Evolutionary conservation across 2,329 filamentous ascomycete genomes (phyloP), one percentile per base, ranked within the genome.

Genomic region (Tolypocladium nubicola): DNA sequence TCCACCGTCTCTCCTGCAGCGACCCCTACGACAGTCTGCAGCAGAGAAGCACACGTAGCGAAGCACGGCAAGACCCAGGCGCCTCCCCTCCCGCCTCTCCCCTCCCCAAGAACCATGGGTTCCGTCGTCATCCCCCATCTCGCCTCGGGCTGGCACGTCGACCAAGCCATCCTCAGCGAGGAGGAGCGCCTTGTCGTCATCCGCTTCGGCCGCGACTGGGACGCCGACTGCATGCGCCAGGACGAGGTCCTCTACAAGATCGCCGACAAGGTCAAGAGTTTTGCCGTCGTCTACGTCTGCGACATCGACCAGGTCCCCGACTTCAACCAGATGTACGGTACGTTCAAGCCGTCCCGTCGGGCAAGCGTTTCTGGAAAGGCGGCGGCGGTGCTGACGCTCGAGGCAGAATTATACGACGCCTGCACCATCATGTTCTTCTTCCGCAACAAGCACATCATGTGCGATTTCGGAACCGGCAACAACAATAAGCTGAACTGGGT

Each of bases 401-500:
- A 19, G 2, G 9, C 53, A 64, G 81, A 91, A 70, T 79, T 92
- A 7, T 92, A 94, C 77, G 89, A 99, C 70, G 86, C 91, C 0
- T 90, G 92, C 76, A 96, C 94, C 3, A 86, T 97, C 73, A 97
- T 97, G 89, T 96, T 79, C 79, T 96, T 96, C 80, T 96, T 92
- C 79, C 85, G 93, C 61, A 99, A 99, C 72, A 99, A 99, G 73
- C 91, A 97, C 75, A 97, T 97, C 85, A 96, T 95, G 89, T 90
- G 89, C 72, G 93, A 97, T 82, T 91, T 97, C 65, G 93, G 93
- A 52, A 99, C 94, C 1, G 94, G 94, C 63, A 96, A 99, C 76
- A 99, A 99, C 74, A 99, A 99, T 73, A 97, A 97, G 73, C 79
- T 97, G 64, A 97, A 97, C 71, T 96, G 90, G 87, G 90, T 96